A percentile compares a stretch with the other conserved stretches of the same genome.
Evolutionary conservation across 2,329 filamentous ascomycete genomes (phyloP).

Genomic region (Aspergillus uvarum): DNA sequence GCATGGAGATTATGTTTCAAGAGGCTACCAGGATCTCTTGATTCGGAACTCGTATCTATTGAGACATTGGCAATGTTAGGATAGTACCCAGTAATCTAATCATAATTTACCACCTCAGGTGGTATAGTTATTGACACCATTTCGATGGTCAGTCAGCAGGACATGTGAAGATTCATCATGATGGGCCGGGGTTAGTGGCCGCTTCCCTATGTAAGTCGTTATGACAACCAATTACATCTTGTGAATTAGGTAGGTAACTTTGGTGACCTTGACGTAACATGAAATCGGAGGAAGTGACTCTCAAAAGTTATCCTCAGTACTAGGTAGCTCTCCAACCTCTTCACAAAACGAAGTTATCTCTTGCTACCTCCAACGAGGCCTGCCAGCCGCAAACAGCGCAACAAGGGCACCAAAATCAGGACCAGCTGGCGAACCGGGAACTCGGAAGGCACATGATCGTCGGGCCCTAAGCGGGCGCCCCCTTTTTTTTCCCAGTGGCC

Average conservation of each 20-base stretch:
- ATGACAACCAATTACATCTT: neutral
- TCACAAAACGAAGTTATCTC: no score
- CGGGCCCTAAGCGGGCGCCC: conserved; percentile 17
- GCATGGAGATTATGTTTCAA: neutral
- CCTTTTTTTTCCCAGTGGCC: conserved; percentile 24
- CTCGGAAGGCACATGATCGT: conserved; percentile 18
- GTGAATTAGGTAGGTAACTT: no score
- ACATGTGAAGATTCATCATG: neutral
- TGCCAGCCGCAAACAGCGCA: neutral
- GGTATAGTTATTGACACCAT: neutral
- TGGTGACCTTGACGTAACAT: neutral
- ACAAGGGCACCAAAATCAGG: neutral
- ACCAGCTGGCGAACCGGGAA: conserved; percentile 5
- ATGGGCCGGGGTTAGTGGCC: neutral
- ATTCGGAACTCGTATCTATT: neutral
- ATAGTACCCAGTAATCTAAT: neutral
- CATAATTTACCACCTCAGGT: no score
- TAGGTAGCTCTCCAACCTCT: neutral
- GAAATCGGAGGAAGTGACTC: neutral
- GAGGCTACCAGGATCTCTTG: neutral
- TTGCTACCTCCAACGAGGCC: neutral
- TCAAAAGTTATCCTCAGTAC: neutral
- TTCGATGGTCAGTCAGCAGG: neutral
- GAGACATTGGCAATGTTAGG: neutral
- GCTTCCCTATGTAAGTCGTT: neutral